Evolutionary conservation across 352 stramenopile species (phyloP).

Genomic region (Saprolegnia parasitica): DNA sequence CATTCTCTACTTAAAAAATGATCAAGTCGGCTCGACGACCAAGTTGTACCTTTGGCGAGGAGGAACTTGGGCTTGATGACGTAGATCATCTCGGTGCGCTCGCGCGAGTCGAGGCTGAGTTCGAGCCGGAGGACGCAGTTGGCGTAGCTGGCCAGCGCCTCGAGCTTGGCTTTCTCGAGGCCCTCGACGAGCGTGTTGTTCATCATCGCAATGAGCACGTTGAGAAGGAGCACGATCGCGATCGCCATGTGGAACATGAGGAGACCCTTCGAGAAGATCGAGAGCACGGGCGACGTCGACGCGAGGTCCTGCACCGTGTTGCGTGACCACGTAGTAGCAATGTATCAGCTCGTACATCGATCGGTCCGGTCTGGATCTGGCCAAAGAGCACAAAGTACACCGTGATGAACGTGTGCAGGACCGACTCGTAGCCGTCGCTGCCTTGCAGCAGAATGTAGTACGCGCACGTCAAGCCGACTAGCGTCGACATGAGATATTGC

Average conservation of each 20-base stretch:
- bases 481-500: not conserved
- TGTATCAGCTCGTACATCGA: constrained; percentile 1
- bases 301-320: no score
- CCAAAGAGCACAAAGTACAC: constrained; percentile 74
- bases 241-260: constrained; percentile 49
- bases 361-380: constrained; percentile 37
- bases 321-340: no score
- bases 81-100: constrained; percentile 42
- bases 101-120: constrained; percentile 37
- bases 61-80: constrained; percentile 30
- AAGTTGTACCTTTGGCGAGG: not conserved
- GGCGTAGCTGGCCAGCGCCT: constrained; percentile 51
- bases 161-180: constrained; percentile 50
- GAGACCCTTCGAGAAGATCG: constrained; percentile 26
- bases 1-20: not conserved
- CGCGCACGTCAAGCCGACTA: constrained; percentile 61
- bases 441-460: constrained; percentile 68
- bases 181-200: constrained; percentile 55
- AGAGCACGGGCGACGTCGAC: constrained; percentile 1
- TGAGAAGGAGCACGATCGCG: constrained; percentile 60
- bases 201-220: constrained; percentile 75
- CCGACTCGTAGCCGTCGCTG: constrained; percentile 50
- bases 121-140: constrained; percentile 53
- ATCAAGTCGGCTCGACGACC: no score
- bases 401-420: constrained; percentile 58